These are phyloP conservation scores for Seminavis robusta DNA, from an alignment of 108 stramenopile genomes.

Conservation along the genomic window DNA sequence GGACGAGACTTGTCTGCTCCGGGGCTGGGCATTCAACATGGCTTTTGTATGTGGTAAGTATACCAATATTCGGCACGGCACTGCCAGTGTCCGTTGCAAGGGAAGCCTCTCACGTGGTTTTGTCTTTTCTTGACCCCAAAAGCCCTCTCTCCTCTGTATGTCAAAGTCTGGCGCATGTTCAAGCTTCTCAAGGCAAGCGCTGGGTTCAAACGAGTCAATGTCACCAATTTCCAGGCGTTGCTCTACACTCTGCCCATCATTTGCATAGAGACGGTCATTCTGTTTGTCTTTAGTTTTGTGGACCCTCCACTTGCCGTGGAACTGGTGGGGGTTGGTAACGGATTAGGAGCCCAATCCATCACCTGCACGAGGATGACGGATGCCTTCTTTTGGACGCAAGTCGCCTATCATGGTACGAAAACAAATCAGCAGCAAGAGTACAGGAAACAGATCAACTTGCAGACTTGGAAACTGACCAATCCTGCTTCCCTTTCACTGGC, in stretches of 20 bases:
- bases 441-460: too few relatives aligned
- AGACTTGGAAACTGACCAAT: too few relatives aligned
- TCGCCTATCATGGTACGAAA: too few relatives aligned
- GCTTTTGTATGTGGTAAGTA: too few relatives aligned
- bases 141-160: constrained; percentile 31
- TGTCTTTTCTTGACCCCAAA: too few relatives aligned
- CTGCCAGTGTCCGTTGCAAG: too few relatives aligned
- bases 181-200: constrained; percentile 40
- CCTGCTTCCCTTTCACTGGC: too few relatives aligned
- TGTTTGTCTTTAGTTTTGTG: constrained; percentile 32
- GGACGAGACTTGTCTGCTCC: constrained; percentile 25
- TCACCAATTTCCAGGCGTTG: constrained; percentile 19
- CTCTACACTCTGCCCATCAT: constrained; percentile 20
- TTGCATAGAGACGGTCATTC: constrained; percentile 14
- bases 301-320: constrained; percentile 26
- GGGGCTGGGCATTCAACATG: constrained; percentile 42
- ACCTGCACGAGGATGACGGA: constrained; percentile 20
- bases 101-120: too few relatives aligned
- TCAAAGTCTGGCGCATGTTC: constrained; percentile 43
- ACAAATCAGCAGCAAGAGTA: too few relatives aligned
- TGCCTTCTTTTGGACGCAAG: constrained; percentile 19
- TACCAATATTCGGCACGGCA: too few relatives aligned
- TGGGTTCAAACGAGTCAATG: constrained; percentile 12
- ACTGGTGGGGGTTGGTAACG: constrained; percentile 10
- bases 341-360: constrained; percentile 7